These are phyloP conservation scores for Emergomyces orientalis DNA, from an alignment of 2,329 filamentous ascomycete genomes.

Conservation along the genomic window DNA sequence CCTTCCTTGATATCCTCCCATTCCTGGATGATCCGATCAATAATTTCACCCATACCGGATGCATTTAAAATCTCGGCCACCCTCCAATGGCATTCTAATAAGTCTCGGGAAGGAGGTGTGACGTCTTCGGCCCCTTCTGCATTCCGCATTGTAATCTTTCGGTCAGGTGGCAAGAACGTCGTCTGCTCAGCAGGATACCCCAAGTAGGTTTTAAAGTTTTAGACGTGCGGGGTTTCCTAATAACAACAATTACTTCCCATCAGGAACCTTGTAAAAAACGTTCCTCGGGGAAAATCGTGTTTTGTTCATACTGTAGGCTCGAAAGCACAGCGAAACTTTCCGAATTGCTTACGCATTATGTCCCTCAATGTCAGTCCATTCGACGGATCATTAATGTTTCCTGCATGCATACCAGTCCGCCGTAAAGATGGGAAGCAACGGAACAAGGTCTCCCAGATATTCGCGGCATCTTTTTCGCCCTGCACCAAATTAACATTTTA, in stretches of 20 bases:
- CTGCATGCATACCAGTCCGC: no score
- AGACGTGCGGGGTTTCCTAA: neutral
- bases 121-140: no score
- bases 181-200: neutral
- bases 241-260: no score
- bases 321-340: no score
- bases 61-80: conserved; percentile 5
- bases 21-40: neutral
- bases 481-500: neutral
- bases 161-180: neutral
- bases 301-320: no score
- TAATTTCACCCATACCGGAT: neutral
- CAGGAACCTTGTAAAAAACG: no score
- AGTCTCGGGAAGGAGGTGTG: neutral
- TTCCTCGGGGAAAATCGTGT: no score
- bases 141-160: neutral
- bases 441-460: neutral
- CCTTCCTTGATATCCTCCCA: conserved; percentile 2
- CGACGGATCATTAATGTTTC: no score
- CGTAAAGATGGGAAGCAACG: neutral
- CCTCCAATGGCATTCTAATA: neutral
- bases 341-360: no score
- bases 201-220: neutral
- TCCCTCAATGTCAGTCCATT: no score
- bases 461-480: neutral